Percentiles rank a stretch among this genome's conserved stretches.
phyloP scores from a whole-genome alignment of 352 stramenopile genomes.

The Phytophthora melonis region DNA sequence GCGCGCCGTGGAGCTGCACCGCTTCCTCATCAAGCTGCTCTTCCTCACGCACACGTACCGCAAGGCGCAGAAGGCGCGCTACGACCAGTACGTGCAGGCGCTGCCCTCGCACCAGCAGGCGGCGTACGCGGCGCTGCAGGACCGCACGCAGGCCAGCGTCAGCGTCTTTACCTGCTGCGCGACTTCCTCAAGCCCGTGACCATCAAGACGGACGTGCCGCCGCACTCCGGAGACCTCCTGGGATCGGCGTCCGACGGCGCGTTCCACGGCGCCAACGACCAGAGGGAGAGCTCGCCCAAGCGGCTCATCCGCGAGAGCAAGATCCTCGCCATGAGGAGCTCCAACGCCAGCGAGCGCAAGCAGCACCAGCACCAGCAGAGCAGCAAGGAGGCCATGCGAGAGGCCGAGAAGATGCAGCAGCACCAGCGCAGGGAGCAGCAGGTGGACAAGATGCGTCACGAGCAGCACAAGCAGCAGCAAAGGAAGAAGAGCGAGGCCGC shows the following conservation, averaged over 20 bases:
- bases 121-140: constrained; percentile 42
- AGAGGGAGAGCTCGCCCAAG: constrained; percentile 42
- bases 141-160: constrained; percentile 63
- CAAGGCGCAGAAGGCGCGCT: constrained; percentile 75
- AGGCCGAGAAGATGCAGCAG: constrained; percentile 30
- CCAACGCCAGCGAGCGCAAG: constrained; percentile 27
- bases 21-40: constrained; percentile 79
- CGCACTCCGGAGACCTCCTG: constrained; percentile 33
- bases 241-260: constrained; percentile 1
- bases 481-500: constrained; percentile 10
- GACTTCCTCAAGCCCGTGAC: constrained; percentile 77
- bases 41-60: constrained; percentile 79
- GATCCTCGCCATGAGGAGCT: constrained; percentile 68
- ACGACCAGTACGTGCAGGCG: constrained; percentile 56
- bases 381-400: constrained; percentile 2
- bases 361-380: constrained; percentile 6
- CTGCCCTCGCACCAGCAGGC: constrained; percentile 30
- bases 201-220: constrained; percentile 33
- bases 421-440: constrained; percentile 27
- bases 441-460: constrained; percentile 14
- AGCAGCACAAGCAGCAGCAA: constrained; percentile 28
- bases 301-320: constrained; percentile 76
- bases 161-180: constrained; percentile 66
- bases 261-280: constrained; percentile 8
- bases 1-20: constrained; percentile 74